phyloP scores from a whole-genome alignment of 352 stramenopile genomes.

The Globisporangium uncinulatum region DNA sequence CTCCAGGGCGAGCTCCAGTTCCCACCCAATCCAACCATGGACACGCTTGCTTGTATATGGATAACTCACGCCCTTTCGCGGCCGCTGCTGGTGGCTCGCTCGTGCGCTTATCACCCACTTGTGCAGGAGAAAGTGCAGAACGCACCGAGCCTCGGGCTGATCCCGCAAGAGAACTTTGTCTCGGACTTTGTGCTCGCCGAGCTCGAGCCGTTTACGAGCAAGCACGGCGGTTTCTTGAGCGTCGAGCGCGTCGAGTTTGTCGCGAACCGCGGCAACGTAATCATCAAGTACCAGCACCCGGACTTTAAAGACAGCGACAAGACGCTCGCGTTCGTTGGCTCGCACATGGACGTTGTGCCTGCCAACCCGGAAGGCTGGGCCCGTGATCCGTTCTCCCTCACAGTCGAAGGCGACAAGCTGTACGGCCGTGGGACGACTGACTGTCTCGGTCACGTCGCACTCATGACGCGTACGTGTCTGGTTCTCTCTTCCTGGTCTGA shows the following conservation, averaged over 20 bases:
- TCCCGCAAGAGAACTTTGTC: constrained; percentile 86
- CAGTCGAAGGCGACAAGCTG: constrained; percentile 89
- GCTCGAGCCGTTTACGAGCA: constrained; percentile 67
- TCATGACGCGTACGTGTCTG: constrained; percentile 63
- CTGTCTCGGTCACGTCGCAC: constrained; percentile 90
- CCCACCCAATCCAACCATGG: no score
- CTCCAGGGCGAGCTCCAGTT: neutral
- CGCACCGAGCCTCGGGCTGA: constrained; percentile 46
- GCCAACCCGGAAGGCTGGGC: constrained; percentile 90
- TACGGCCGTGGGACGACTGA: constrained; percentile 91
- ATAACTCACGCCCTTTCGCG: neutral
- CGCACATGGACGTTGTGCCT: constrained; percentile 91
- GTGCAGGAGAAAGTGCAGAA: constrained; percentile 67
- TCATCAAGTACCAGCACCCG: constrained; percentile 82
- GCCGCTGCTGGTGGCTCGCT: no score
- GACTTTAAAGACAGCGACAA: constrained; percentile 39
- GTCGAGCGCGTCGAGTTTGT: constrained; percentile 84
- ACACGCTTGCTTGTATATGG: neutral
- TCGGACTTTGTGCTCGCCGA: constrained; percentile 85
- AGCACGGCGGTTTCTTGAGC: constrained; percentile 62
- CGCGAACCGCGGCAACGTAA: constrained; percentile 83
- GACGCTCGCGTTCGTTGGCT: constrained; percentile 85
- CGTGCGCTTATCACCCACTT: neutral
- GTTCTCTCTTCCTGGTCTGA: neutral
- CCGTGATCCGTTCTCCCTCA: constrained; percentile 83